Evolutionary conservation across 2,329 filamentous ascomycete genomes (phyloP), one percentile per base, ranked within the genome.

Genomic region (Nigrospora sphaerica): DNA sequence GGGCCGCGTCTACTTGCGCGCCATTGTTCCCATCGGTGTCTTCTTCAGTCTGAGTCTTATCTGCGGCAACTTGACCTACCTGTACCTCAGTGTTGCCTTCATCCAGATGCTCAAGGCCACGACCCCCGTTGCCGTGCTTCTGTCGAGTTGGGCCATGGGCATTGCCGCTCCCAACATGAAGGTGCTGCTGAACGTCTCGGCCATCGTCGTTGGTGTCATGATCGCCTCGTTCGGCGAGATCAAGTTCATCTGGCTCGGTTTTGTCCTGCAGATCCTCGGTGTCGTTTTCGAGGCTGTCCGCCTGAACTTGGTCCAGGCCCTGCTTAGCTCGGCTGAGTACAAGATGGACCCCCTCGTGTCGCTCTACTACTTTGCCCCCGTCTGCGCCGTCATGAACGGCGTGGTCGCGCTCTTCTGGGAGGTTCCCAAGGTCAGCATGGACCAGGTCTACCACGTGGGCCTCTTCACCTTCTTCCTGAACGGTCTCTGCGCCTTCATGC

Each of bases 81-180:
- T 96, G 46, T 95, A 96, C 70, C 81, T 97, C 51, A 93, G 86
- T 56, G 92, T 97, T 49, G 87, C 92, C 50, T 97, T 97, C 69
- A 97, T 97, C 62, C 92, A 97, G 77, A 97, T 97, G 92, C 83
- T 97, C 68, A 97, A 97, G 88, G 93, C 93, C 55, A 96, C 90
- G 38, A 97, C 88, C 32, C 93, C 93, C 14, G 91, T 97, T 49
- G 91, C 90, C 45, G 91, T 97, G 44, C 81, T 98, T 35, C 70
- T 97, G 55, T 86, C 88, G 36, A 88, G 89, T 55, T 97, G 93
- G 92, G 74, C 77, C 45, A 83, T 97, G 60, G 88, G 90, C 48
- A 82, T 95, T 44, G 82, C 88, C 13, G 82, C 88, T 51, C 87
- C 89, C 45, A 95, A 90, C 72, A 65, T 93, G 56, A 91, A 83